phyloP scores from a whole-genome alignment of 148 eudicot species.

The Camellia lanceoleosa region DNA sequence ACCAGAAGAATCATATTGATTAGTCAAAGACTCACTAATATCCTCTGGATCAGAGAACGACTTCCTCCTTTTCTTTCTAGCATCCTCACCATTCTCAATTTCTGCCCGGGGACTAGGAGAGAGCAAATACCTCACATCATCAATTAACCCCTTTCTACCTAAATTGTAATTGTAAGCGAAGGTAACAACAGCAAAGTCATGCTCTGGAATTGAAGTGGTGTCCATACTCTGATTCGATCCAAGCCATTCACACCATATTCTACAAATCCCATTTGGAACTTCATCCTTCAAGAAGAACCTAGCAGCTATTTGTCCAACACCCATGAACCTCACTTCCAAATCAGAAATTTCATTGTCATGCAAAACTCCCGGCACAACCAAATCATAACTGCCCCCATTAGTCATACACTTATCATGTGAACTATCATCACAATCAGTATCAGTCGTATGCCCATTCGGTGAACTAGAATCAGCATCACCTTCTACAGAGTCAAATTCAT shows the following conservation, averaged over 20 bases:
- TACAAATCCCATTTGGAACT: conserved; percentile 28
- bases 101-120: conserved; percentile 43
- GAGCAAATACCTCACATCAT: conserved; percentile 46
- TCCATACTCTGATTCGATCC: conserved; percentile 37
- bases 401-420: conserved; percentile 16
- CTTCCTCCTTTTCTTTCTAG: conserved; percentile 48
- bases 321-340: conserved; percentile 50
- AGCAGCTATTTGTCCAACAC: conserved; percentile 69
- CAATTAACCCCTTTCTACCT: conserved; percentile 68
- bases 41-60: conserved; percentile 71
- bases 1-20: conserved; percentile 57
- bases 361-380: conserved; percentile 69
- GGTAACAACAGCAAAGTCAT: conserved; percentile 74
- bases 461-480: conserved; percentile 1
- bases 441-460: background rate
- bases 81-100: conserved; percentile 27
- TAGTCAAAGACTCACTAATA: conserved; percentile 38
- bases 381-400: conserved; percentile 17
- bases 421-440: conserved; percentile 17
- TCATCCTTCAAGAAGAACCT: conserved; percentile 47
- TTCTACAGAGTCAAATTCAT: conserved; percentile 11
- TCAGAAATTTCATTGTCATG: conserved; percentile 51
- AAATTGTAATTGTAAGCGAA: conserved; percentile 62
- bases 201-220: conserved; percentile 25
- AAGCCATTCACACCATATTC: conserved; percentile 94